Evolutionary conservation across 257 asterid genomes (phyloP), one percentile per base, ranked within the genome.

Genomic region (Ilex aquifolium): DNA sequence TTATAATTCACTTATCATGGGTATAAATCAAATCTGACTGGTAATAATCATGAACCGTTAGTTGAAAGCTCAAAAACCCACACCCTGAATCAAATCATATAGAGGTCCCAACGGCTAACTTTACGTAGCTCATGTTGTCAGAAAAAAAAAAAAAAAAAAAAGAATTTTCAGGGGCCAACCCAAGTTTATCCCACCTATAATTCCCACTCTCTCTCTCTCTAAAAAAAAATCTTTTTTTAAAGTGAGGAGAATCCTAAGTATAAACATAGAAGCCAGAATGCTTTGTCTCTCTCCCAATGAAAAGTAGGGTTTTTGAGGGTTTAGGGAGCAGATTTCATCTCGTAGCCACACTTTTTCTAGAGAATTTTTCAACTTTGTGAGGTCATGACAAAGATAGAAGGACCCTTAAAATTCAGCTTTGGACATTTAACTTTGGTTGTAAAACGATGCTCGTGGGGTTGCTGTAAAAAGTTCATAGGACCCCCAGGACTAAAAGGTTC

Each of bases 181-280:
- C 8, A 9, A 14, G 14, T 50, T 50, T n/a, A 50, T 5, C 21
- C 5, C 56, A 50, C 17, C 7, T 4, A n/a, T 50, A 2, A 50
- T 50, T 14, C 13, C 16, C 59, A 50, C 57, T 54, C 57, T 54
- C 55, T n/a, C 49, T 49, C 63, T 3, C n/a, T n/a, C n/a, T n/a
- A n/a, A 31, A 60, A 17, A 58, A 48, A 32, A 49, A 39, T 40
- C 46, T 48, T 32, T 56, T 31, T 65, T 31, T 21, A 71, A 69
- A 74, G 73, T 42, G 16, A 50, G 56, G 13, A 74, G 84, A 79
- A 81, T 81, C 91, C 93, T 64, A 85, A 79, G 84, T 73, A 72
- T 46, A 56, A 16, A 46, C 60, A 50, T 51, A 66, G 69, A 73
- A 61, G 76, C 80, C 80, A 85, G 73, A 75, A 76, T 16, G 21